phyloP scores from a whole-genome alignment of 2,329 filamentous ascomycete genomes.

The Botrytis medusae region DNA sequence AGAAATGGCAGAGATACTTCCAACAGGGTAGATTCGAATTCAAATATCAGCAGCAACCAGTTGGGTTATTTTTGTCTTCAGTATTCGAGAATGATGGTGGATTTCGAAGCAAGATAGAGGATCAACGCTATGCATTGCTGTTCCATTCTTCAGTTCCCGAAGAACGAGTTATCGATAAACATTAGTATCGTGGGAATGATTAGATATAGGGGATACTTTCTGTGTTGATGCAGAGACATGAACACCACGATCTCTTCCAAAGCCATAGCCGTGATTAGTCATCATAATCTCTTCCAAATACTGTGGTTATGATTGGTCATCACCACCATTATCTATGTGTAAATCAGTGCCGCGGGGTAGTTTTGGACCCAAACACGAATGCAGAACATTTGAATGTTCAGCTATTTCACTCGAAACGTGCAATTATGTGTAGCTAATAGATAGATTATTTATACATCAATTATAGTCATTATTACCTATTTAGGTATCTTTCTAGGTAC shows the following conservation, averaged over 20 bases:
- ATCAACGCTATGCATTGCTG: neutral
- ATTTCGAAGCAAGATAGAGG: neutral
- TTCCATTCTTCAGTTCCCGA: neutral
- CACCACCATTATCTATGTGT: too few relatives aligned
- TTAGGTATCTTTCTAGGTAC: neutral
- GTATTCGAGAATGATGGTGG: neutral
- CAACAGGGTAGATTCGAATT: neutral
- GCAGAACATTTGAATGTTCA: neutral
- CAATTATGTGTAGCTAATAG: neutral
- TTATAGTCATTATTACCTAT: neutral
- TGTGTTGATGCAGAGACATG: neutral
- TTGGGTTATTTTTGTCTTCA: neutral
- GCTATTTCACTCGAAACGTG: neutral
- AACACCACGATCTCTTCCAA: neutral
- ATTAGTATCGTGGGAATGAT: neutral
- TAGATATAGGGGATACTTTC: neutral
- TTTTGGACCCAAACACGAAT: neutral
- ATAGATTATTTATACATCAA: neutral
- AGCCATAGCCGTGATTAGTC: neutral
- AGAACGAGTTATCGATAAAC: neutral
- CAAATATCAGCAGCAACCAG: neutral
- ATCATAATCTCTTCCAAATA: neutral
- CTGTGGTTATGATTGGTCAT: neutral
- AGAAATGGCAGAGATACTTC: neutral
- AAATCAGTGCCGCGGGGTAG: neutral